Evolutionary conservation across 257 asterid species (phyloP).

Genomic region (Solanum bulbocastanum): DNA sequence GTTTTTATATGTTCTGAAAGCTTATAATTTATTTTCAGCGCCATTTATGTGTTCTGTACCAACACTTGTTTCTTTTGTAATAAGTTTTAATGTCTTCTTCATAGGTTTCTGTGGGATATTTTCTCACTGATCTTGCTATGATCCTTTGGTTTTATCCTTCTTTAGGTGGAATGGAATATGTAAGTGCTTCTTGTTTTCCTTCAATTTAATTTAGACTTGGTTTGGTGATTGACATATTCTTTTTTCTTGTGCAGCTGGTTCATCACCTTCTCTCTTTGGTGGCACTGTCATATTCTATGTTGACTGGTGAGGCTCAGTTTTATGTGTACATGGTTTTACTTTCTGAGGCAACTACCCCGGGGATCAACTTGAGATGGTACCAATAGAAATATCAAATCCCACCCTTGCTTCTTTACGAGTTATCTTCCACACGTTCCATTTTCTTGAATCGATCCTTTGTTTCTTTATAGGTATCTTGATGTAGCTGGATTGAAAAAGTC

Average conservation of each 20-base stretch:
- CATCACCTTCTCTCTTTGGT: conserved; percentile 73
- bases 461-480: conserved; percentile 63
- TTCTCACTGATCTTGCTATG: conserved; percentile 69
- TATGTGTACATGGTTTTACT: conserved; percentile 55
- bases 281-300: conserved; percentile 46
- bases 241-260: conserved; percentile 37
- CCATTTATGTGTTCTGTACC: background rate
- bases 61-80: background rate
- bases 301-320: conserved; percentile 79
- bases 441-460: background rate
- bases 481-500: conserved; percentile 68
- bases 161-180: conserved; percentile 81
- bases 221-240: background rate
- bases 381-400: background rate
- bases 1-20: background rate
- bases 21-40: background rate
- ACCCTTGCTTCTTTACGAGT: background rate
- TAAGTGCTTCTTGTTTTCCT: conserved; percentile 30
- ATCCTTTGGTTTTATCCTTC: conserved; percentile 77
- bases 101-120: conserved; percentile 72
- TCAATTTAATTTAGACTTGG: background rate
- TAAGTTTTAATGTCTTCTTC: conserved; percentile 7
- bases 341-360: conserved; percentile 87
- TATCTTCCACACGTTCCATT: background rate
- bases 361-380: conserved; percentile 84